phyloP scores from a whole-genome alignment of 192 early-diverging fungal genomes.

The Linnemannia zychae region DNA sequence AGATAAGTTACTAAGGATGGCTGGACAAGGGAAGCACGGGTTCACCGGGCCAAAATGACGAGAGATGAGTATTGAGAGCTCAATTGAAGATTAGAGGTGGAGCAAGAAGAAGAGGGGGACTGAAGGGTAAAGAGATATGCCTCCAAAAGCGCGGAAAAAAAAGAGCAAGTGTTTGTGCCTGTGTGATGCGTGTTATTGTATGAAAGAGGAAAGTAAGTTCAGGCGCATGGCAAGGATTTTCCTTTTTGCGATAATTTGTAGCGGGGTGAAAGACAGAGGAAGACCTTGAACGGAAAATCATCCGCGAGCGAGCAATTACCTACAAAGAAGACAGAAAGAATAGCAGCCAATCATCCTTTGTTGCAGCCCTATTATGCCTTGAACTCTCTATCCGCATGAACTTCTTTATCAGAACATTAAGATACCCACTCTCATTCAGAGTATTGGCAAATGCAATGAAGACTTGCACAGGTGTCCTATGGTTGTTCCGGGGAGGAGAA shows the following conservation, averaged over 20 bases:
- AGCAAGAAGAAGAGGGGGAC: neutral
- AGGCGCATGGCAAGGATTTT: conserved; percentile 8
- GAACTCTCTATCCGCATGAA: too few species aligned
- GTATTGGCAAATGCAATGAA: neutral
- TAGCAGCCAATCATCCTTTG: too few species aligned
- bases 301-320: neutral
- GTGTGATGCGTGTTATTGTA: neutral
- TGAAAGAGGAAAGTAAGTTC: conserved; percentile 1
- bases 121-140: neutral
- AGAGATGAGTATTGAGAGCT: neutral
- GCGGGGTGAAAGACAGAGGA: neutral
- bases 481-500: neutral
- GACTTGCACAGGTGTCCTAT: neutral
- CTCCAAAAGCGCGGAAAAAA: neutral
- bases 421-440: too few species aligned
- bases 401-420: too few species aligned
- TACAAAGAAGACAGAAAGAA: too few species aligned
- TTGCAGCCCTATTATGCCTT: too few species aligned
- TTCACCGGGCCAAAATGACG: neutral
- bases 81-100: neutral
- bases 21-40: neutral
- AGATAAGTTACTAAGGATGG: neutral
- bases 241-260: neutral
- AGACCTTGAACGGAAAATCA: neutral
- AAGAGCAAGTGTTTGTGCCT: neutral